Conservation (phyloP, 257 asterid genomes). For the Petrea volubilis region DNA sequence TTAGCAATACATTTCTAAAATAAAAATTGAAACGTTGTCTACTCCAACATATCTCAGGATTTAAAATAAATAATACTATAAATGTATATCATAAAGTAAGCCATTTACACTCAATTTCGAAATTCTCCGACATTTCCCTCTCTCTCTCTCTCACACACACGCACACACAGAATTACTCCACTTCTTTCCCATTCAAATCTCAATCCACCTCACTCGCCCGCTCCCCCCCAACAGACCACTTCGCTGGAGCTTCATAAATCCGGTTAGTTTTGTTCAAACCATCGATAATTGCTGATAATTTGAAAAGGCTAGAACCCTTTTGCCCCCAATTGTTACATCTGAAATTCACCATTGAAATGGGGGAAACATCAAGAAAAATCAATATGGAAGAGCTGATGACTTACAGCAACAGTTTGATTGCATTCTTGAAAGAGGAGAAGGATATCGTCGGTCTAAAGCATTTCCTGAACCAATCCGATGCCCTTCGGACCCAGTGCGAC, state of each 20-base stretch:
- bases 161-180: neutral
- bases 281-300: neutral
- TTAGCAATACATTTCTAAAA: too few species aligned
- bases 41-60: too few species aligned
- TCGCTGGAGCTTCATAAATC: neutral
- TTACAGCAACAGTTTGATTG: conserved; percentile 51
- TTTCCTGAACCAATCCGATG: conserved; percentile 42
- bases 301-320: neutral
- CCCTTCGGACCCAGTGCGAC: conserved; percentile 54
- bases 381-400: conserved; percentile 51
- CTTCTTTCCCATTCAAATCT: neutral
- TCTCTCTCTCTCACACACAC: neutral
- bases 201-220: neutral
- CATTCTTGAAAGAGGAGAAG: conserved; percentile 49
- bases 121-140: neutral
- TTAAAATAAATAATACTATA: too few species aligned
- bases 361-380: conserved; percentile 32
- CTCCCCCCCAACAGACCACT: neutral
- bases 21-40: too few species aligned
- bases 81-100: too few species aligned
- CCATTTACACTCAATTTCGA: neutral
- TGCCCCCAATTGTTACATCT: neutral
- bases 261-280: neutral
- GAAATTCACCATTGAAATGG: conserved; percentile 32
- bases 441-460: conserved; percentile 48